Percentiles rank a stretch among this genome's conserved stretches.
phyloP scores from a whole-genome alignment of 176 grass and related monocot genomes.

The Lolium rigidum region DNA sequence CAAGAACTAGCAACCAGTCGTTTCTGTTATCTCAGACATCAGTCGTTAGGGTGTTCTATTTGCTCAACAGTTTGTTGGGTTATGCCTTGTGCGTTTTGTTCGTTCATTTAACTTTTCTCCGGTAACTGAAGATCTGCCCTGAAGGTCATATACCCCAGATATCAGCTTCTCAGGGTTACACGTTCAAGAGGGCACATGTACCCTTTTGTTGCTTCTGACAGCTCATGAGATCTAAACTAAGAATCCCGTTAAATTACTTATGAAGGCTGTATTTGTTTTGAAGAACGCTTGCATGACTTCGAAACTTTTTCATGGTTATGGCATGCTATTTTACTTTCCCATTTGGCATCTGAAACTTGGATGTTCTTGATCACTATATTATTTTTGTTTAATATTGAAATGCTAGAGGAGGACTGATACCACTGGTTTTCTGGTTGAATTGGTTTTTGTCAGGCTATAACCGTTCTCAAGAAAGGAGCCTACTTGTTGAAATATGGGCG shows the following conservation, averaged over 20 bases:
- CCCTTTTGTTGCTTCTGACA: neutral
- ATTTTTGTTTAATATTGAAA: conserved; percentile 6
- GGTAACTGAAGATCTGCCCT: too few relatives aligned
- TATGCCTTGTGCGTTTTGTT: neutral
- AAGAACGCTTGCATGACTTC: neutral
- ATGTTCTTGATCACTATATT: neutral
- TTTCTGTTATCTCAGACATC: neutral
- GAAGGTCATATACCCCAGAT: neutral
- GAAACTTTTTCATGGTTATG: neutral
- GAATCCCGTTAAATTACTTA: neutral
- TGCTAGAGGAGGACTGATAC: conserved; percentile 24
- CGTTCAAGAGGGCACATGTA: neutral
- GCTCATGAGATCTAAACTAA: neutral
- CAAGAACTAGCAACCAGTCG: neutral
- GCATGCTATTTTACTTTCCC: neutral
- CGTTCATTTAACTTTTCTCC: neutral
- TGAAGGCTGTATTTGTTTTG: neutral
- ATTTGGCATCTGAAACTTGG: neutral
- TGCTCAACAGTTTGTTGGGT: neutral
- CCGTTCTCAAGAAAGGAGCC: conserved; percentile 95
- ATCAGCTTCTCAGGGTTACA: neutral
- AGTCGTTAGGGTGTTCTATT: neutral
- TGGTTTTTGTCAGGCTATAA: conserved; percentile 74
- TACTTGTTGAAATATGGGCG: conserved; percentile 95
- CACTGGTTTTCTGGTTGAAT: conserved; percentile 4